These are phyloP conservation scores for Wickerhamiella allomyrinae DNA, from an alignment of 805 yeast genomes.

Conservation along the genomic window DNA sequence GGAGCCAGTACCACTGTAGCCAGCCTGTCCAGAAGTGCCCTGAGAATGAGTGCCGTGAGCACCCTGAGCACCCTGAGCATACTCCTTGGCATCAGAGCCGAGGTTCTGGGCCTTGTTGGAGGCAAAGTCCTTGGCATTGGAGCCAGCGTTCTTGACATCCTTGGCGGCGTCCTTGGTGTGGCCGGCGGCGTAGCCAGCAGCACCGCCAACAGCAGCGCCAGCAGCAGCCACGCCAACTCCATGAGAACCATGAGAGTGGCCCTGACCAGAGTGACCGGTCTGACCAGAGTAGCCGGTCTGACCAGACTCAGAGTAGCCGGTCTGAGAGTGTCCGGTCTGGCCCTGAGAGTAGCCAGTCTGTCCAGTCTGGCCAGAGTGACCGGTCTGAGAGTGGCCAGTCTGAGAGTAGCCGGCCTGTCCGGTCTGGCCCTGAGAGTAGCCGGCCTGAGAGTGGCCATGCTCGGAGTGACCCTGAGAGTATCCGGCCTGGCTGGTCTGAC, in stretches of 20 bases:
- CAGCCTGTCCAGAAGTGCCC: not conserved
- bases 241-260: not conserved
- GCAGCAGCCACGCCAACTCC: not conserved
- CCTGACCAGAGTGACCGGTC: not conserved
- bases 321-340: not conserved
- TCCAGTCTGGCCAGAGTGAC: not conserved
- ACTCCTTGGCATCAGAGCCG: not conserved
- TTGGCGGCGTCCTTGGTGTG: not conserved
- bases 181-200: constrained; percentile 1
- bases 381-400: too few relatives aligned
- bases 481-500: too few relatives aligned
- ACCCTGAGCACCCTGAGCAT: not conserved
- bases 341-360: not conserved
- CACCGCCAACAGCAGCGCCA: constrained; percentile 2
- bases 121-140: not conserved
- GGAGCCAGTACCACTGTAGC: constrained; percentile 4
- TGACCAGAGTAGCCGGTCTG: not conserved
- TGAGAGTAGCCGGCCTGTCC: too few relatives aligned
- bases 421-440: not conserved
- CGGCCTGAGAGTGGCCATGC: too few relatives aligned
- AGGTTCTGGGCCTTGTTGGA: not conserved
- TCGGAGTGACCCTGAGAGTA: too few relatives aligned
- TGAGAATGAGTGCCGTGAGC: not conserved
- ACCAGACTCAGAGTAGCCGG: too few relatives aligned
- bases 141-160: not conserved